Evolutionary conservation across 345 rosid genomes (phyloP), one percentile per base, ranked within the genome.

Genomic region (Melaleuca alternifolia): DNA sequence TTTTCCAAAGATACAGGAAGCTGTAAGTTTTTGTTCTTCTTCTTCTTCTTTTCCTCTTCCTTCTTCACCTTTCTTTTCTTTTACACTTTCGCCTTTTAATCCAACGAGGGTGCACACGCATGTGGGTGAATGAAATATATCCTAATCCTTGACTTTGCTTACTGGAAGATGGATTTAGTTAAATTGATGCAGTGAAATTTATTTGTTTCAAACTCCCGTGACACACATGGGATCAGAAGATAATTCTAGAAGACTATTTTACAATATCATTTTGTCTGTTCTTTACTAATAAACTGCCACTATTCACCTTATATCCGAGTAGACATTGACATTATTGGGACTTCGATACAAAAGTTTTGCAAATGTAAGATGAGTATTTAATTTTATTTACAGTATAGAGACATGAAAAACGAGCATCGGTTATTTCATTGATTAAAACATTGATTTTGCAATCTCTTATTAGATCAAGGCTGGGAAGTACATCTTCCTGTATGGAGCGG

Each of bases 401-500:
- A 62, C 76, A 30, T 15, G 76, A 62, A 15, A 62, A 62, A 14
- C 1, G 5, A 65, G 77, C 44, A 16, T 7, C 1, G 30, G 44
- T 15, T 7, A 30, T 65, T 65, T 7, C 77, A 65, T 9, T 30
- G 77, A 65, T 30, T 1, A 30, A 30, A 15, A 15, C 10, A 65
- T 65, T 65, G 77, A 30, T 8, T 30, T 30, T 33, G 44, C 11
- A 4, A 14, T 65, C 77, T 65, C 11, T 65, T 30, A 4, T 65
- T 44, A 65, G 77, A 65, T 65, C 77, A 65, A 65, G 77, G 77
- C 46, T 65, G 84, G 46, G 71, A 56, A 62, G 33, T 59, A 41
- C 84, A 37, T 89, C 51, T 83, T 84, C 81, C 76, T 87, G 12
- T 87, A 85, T 28, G 90, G 89, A 87, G 87, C 89, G 41, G 89